These are phyloP conservation scores for Kurtzmaniella cleridarum DNA, from an alignment of 805 yeast species.

Conservation along the genomic window DNA sequence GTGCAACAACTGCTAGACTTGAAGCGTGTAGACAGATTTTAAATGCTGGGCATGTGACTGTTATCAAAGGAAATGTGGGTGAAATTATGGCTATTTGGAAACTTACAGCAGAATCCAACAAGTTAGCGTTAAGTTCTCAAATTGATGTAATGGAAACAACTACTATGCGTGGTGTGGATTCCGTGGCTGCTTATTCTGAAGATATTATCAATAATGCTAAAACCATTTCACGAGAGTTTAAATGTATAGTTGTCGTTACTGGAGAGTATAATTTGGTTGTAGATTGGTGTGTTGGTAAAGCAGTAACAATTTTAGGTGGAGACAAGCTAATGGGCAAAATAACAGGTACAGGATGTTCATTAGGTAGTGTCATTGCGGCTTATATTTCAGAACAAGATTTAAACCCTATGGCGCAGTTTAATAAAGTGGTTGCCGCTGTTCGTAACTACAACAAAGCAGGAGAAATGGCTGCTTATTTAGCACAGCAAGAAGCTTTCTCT, in stretches of 20 bases:
- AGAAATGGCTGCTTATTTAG: conserved; percentile 37
- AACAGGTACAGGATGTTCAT: conserved; percentile 81
- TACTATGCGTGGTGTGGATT: conserved; percentile 73
- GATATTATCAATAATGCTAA: conserved; percentile 37
- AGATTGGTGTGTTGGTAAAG: conserved; percentile 16
- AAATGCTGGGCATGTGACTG: conserved; percentile 52
- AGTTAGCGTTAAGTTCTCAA: conserved; percentile 11
- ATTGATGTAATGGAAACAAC: neutral
- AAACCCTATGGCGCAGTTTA: conserved; percentile 11
- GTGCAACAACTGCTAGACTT: conserved; percentile 63
- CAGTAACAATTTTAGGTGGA: conserved; percentile 48
- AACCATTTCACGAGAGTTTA: conserved; percentile 44
- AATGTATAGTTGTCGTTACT: conserved; percentile 64
- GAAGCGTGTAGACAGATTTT: conserved; percentile 44
- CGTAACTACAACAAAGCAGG: conserved; percentile 59
- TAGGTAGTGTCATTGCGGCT: conserved; percentile 68
- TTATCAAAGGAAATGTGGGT: conserved; percentile 83
- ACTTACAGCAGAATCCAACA: conserved; percentile 21
- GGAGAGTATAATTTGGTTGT: conserved; percentile 41
- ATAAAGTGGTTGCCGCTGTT: conserved; percentile 53
- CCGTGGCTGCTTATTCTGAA: conserved; percentile 14
- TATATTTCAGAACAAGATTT: conserved; percentile 40
- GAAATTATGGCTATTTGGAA: conserved; percentile 63
- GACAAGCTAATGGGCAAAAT: conserved; percentile 56
- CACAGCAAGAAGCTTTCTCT: conserved; percentile 21